Evolutionary conservation across 2,329 filamentous ascomycete species (phyloP), one percentile per base, ranked within the genome.

Genomic region (Rhinocladiella similis): DNA sequence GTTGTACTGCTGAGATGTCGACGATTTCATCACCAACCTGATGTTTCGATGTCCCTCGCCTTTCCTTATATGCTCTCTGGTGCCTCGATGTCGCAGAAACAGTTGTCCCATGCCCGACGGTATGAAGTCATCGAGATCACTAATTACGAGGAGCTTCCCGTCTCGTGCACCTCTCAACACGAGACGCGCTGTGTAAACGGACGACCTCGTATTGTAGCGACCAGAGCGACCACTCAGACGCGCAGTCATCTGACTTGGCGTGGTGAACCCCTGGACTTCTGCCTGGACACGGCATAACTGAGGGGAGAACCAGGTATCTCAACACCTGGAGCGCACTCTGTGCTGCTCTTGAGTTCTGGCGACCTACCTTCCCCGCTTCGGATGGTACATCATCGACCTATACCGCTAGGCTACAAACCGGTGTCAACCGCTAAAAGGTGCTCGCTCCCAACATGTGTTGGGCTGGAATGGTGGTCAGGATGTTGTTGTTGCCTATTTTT

Each of bases 201-300:
- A 6, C n/a, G 13, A 38, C 13, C 29, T 29, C 29, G 14, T 25
- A 39, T 13, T 6, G 25, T 1, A 19, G 18, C 14, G 18, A 41
- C 38, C 38, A 41, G 0, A 19, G 18, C 14, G 18, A 41, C 38
- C 38, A 41, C 36, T n/a, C 33, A 35, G 19, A 51, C 56, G 56
- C 56, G 56, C 29, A 29, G 14, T 58, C 56, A 58, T 41, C 33
- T 54, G 56, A 58, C 43, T 51, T 58, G 56, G 56, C 56, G 56
- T 27, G 22, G 16, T 42, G 9, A 19, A 42, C 16, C 22, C 36
- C 38, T 47, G 20, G 7, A 41, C 50, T 27, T 54, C 50, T 58
- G 56, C 56, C 56, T 58, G 56, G 39, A 41, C 29, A 33, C 29
- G 29, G 29, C 29, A 10, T 4, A 33, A 33, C 10, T 33, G 29